These are phyloP conservation scores for Scutellaria barbata DNA, from an alignment of 257 asterid genomes.

Conservation along the genomic window DNA sequence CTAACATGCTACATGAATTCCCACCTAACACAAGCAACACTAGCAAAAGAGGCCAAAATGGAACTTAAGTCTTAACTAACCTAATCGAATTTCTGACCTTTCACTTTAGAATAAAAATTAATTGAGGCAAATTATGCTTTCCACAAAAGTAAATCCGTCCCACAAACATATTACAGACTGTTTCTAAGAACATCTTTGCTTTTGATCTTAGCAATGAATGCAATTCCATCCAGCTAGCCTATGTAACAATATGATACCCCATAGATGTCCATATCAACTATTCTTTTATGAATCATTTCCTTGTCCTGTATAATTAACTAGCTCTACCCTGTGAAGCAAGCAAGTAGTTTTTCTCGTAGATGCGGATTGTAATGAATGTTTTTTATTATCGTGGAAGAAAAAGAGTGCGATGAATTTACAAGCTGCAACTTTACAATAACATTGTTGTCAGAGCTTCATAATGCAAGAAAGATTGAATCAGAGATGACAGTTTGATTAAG, in stretches of 20 bases:
- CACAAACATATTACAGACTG: constrained; percentile 37
- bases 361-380: not conserved
- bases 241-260: constrained; percentile 23
- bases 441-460: constrained; percentile 12
- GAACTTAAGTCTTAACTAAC: constrained; percentile 26
- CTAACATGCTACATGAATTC: constrained; percentile 16
- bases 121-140: constrained; percentile 28
- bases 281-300: constrained; percentile 23
- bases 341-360: not conserved
- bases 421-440: constrained; percentile 22
- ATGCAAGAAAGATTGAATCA: constrained; percentile 23
- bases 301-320: not conserved
- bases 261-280: constrained; percentile 7
- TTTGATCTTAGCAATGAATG: constrained; percentile 27
- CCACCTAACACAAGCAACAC: constrained; percentile 30
- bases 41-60: constrained; percentile 11
- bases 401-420: constrained; percentile 26
- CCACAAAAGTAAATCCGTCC: constrained; percentile 35
- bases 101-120: not conserved
- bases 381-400: constrained; percentile 10
- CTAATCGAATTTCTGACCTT: constrained; percentile 15
- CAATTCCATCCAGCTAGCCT: constrained; percentile 20
- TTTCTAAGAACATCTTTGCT: constrained; percentile 28
- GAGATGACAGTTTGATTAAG: constrained; percentile 16
- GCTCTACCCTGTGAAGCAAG: not conserved